Percentiles rank a stretch among this genome's conserved stretches.
Conservation (phyloP, 139 green algal species). For the Gonium pectorale region DNA sequence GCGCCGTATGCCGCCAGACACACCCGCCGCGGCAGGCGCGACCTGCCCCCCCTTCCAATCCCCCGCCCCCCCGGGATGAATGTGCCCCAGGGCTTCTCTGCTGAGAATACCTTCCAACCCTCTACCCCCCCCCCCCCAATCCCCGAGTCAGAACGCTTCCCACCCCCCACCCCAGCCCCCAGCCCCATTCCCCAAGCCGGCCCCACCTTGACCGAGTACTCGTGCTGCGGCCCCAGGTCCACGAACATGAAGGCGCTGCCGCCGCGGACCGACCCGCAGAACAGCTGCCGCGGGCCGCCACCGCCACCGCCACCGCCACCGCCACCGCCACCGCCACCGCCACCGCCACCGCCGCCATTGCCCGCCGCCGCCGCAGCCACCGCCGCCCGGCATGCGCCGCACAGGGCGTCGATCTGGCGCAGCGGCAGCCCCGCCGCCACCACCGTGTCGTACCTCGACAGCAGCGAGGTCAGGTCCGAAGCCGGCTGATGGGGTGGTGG, state of each 20-base stretch:
- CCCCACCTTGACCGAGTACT: slow-evolving; percentile 66
- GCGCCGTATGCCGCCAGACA: too few relatives aligned
- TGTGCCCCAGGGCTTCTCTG: too few relatives aligned
- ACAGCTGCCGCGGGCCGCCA: too few relatives aligned
- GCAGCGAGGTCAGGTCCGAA: slow-evolving; percentile 37
- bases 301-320: too few relatives aligned
- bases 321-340: too few relatives aligned
- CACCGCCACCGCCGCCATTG: too few relatives aligned
- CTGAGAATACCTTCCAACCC: too few relatives aligned
- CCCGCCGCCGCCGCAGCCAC: too few relatives aligned
- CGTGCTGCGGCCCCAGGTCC: slow-evolving; percentile 73
- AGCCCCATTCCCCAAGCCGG: background rate
- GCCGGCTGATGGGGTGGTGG: too few relatives aligned
- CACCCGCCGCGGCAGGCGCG: too few relatives aligned
- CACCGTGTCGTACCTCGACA: slow-evolving; percentile 62
- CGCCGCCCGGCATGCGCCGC: slow-evolving; percentile 11
- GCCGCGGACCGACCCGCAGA: slow-evolving; percentile 62
- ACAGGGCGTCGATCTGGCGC: slow-evolving; percentile 52
- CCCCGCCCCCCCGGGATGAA: too few relatives aligned
- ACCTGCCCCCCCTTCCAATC: too few relatives aligned
- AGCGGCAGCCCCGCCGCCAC: slow-evolving; percentile 56
- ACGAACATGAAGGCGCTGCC: slow-evolving; percentile 75
- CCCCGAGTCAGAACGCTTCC: background rate
- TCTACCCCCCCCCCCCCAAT: background rate
- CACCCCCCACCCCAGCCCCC: background rate